Base-by-base conservation (phyloP, 768 basidiomycete species). In the Tylopilus subfusipes region DNA sequence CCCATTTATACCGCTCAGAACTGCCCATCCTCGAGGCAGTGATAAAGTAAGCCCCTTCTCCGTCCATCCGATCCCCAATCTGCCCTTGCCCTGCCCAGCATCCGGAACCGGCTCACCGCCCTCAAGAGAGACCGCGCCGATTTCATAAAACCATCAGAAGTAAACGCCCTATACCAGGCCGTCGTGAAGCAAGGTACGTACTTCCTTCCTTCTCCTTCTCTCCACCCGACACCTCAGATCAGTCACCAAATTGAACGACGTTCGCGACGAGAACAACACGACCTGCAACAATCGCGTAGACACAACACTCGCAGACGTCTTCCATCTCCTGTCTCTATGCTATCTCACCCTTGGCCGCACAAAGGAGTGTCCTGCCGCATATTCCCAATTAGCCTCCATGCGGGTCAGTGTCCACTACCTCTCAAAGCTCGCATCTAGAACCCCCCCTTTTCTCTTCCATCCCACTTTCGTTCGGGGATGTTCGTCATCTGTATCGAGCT, bases 301-400 rank as follows among this genome's bases (percentile, higher is more conserved):
- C 74, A 95, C 93, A 7, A 90, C 93, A 5, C 84, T 99, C 43
- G 86, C 92, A 27, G 97, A 99, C 73, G 96, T 98, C 34, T 98
- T 98, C 75, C 87, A 83, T 66, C 80, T 99, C 46, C 82, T 99
- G 42, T 96, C 93, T 14, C 82, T 99, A 60, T 98, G 97, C 80
- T 99, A 94, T 78, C 85, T 99, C 63, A 97, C 95, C 34, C 94
- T 99, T 57, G 97, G 97, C 40, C 95, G 94, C 76, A 94, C 92
- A 38, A 84, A 86, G 60, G 95, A 98, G 71, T 87, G 88, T 11
- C 95, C 96, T 0, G 96, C 95, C 24, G 93, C 90, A 0, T 99
- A 97, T 71, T 93, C 91, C 58, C 97, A 98, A 65, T 85, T 98
- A 58, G 93, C 93, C 36, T 93, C 88, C 55, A 97, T 99, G 88